Percentiles rank a stretch among this genome's conserved stretches.
Conservation (phyloP, 257 asterid species). For the Solanum chmielewskii region DNA sequence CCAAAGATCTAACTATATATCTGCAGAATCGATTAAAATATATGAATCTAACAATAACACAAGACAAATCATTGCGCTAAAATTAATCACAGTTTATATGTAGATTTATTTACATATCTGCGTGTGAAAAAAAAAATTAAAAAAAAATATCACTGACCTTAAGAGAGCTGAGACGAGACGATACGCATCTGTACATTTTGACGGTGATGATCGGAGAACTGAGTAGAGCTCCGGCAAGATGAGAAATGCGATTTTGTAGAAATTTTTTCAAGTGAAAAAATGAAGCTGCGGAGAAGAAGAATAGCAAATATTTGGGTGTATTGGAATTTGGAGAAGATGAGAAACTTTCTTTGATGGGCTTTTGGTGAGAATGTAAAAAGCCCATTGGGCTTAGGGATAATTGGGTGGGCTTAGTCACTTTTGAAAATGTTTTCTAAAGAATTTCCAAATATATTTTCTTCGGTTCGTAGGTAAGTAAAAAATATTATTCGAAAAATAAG, state of each 20-base stretch:
- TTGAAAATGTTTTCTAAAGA: neutral
- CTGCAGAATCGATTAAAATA: neutral
- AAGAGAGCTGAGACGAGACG: conserved; percentile 9
- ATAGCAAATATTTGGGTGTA: conserved; percentile 61
- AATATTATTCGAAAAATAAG: too few relatives aligned
- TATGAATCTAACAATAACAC: neutral
- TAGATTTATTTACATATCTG: neutral
- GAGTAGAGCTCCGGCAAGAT: neutral
- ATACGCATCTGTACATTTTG: conserved; percentile 6
- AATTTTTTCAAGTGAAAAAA: neutral
- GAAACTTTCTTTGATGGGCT: neutral
- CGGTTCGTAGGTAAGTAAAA: too few relatives aligned
- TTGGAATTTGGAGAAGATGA: conserved; percentile 23
- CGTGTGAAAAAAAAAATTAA: neutral
- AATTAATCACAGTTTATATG: neutral
- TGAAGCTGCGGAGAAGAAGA: neutral
- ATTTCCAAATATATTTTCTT: too few relatives aligned
- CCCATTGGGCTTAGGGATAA: neutral
- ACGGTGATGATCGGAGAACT: neutral
- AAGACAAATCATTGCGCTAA: neutral
- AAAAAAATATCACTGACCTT: neutral
- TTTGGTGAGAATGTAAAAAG: neutral
- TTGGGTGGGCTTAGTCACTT: neutral
- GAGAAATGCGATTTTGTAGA: neutral
- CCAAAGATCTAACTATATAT: neutral